These are phyloP conservation scores for Senna siamea DNA, from an alignment of 306 rosid species.

Conservation along the genomic window DNA sequence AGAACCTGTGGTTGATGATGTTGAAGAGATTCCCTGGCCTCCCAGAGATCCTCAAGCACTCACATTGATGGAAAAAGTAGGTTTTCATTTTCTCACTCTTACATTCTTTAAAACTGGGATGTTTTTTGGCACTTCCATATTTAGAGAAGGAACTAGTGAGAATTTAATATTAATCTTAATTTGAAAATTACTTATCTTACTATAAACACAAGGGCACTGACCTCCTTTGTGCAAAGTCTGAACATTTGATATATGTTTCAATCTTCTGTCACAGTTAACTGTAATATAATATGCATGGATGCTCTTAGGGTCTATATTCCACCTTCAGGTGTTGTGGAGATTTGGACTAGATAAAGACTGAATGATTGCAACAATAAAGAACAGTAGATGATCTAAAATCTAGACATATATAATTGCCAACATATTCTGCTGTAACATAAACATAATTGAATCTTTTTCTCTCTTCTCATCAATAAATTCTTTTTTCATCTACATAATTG, in stretches of 20 bases:
- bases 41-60: slow-evolving; percentile 81
- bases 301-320: slow-evolving; percentile 22
- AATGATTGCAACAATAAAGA: slow-evolving; percentile 34
- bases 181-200: not conserved
- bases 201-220: not conserved
- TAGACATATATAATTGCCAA: not conserved
- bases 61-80: slow-evolving; percentile 69
- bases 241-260: slow-evolving; percentile 12
- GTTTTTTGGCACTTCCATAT: slow-evolving; percentile 5
- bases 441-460: slow-evolving; percentile 4
- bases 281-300: not conserved
- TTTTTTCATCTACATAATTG: not conserved
- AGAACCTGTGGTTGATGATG: slow-evolving; percentile 76
- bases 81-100: slow-evolving; percentile 43
- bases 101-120: not conserved
- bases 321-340: slow-evolving; percentile 24
- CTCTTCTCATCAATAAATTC: no score
- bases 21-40: slow-evolving; percentile 87
- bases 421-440: slow-evolving; percentile 9
- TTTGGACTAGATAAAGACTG: slow-evolving; percentile 18
- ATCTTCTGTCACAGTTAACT: slow-evolving; percentile 10
- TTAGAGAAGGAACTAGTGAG: not conserved
- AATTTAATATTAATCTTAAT: slow-evolving; percentile 11
- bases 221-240: slow-evolving; percentile 20
- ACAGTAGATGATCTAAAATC: not conserved